Evolutionary conservation across 106 monocot species (phyloP), one percentile per base, ranked within the genome.

Genomic region (Cymbidium sinense): DNA sequence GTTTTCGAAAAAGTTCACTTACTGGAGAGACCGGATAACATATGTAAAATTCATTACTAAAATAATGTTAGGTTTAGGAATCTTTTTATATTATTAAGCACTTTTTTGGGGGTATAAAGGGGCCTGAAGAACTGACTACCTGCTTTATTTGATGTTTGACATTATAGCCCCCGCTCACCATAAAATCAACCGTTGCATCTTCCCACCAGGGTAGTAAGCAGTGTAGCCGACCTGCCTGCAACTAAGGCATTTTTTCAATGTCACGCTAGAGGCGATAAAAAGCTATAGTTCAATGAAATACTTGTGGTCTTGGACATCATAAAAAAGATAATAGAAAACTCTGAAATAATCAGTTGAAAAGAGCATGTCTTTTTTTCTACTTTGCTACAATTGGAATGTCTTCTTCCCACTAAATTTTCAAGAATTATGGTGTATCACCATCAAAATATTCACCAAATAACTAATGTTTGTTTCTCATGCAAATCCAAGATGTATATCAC

Each of bases 181-280:
- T 98, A 78, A 98, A 98, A 78, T 90, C 88, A 81, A 98, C 94
- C 62, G 88, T 94, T 70, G 92, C 90, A 86, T 98, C 91, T 76
- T 98, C 90, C 98, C 98, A 98, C 98, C 98, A 94, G 0, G 98
- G 98, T 35, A 85, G 79, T 75, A 88, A 75, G 79, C 98, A 94
- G 70, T 98, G 98, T 50, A 98, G 77, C 36, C 92, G 91, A 30
- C 92, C 86, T 52, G 89, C 70, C 91, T 94, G 85, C 80, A 62
- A 62, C 27, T 62, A n/a, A 31, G 11, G 39, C 35, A 36, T 1
- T 23, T 72, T 61, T 62, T 23, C 23, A 62, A 27, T 25, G 61
- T 62, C 2, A 62, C 6, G 27, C 27, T 62, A 62, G 23, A 62
- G 3, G 27, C 5, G 27, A 7, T 25, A 9, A 62, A 62, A 62